Evolutionary conservation across 345 rosid genomes (phyloP), one percentile per base, ranked within the genome.

Genomic region (Rhodamnia argentea): DNA sequence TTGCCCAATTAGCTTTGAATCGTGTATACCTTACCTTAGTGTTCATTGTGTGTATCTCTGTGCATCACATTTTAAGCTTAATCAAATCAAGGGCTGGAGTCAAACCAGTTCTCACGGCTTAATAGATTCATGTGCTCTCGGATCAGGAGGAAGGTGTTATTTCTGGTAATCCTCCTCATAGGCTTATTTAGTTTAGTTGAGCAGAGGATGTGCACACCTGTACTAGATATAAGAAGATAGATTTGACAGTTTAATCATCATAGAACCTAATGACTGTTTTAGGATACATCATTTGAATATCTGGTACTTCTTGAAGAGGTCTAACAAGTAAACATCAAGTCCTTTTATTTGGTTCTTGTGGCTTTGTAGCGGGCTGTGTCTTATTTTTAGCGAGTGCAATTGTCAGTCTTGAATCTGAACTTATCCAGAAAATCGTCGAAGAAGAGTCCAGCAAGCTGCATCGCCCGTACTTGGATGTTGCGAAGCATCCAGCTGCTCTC

Each of bases 371-470:
- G 2, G 4, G 5, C 3, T 56, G 26, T 56, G 11, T 7, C 26
- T 8, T 56, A 22, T 22, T 56, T 13, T 59, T 58, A 26, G 7
- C n/a, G 0, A 2, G 26, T 59, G 64, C 29, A 58, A 58, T 58
- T 26, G 6, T 7, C 64, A 26, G 16, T 59, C 20, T 20, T 32
- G 89, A 87, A 85, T 26, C 83, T 11, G 58, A 87, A 64, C 32
- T 82, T 4, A 37, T 87, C 76, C 24, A 76, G 78, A 84, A 55
- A 5, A 84, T 87, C 13, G 74, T 84, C 42, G 88, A 85, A 85
- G 89, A 87, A 53, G 85, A 82, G 60, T 83, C 83, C 1, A 84
- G 89, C 50, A 85, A 87, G 64, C 40, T 87, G 9, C 53, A 32
- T 0, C 32, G 82, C 15, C 51, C 20, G 6, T 55, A 51, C 44